Percentiles rank a stretch among this genome's conserved stretches.
These are phyloP conservation scores for Metarhizium guizhouense DNA, from an alignment of 2,329 filamentous ascomycete genomes.

Conservation along the genomic window DNA sequence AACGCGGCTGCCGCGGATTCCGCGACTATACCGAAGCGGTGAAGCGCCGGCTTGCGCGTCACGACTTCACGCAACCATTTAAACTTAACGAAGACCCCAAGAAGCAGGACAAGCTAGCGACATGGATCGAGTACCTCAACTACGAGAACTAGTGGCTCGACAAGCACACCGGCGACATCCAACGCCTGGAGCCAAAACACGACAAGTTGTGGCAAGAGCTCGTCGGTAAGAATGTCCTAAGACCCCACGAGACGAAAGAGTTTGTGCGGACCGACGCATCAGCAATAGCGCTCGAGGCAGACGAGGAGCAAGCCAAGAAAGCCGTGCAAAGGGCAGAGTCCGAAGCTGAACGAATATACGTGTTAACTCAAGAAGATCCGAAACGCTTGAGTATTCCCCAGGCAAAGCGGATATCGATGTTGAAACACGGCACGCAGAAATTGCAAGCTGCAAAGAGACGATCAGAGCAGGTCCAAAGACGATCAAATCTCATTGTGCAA, in stretches of 20 bases:
- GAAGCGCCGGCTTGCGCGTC: conserved; percentile 14
- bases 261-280: not conserved
- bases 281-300: not conserved
- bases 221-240: not conserved
- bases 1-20: conserved; percentile 9
- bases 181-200: no score
- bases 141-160: conserved; percentile 16
- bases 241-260: not conserved
- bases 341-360: not conserved
- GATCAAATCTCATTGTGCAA: not conserved
- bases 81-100: conserved; percentile 18
- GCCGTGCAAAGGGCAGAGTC: not conserved
- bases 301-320: not conserved
- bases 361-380: not conserved
- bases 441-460: not conserved
- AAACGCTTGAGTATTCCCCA: not conserved
- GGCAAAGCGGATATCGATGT: not conserved
- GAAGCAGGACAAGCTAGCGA: conserved; percentile 21
- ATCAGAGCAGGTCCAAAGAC: not conserved
- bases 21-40: conserved; percentile 13
- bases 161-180: conserved; percentile 4
- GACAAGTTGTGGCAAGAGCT: no score
- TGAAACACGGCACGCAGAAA: not conserved
- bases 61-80: conserved; percentile 19
- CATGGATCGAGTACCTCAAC: conserved; percentile 27